Evolutionary conservation across 192 early-diverging fungal genomes (phyloP).

Genomic region (Funneliformis mosseae): DNA sequence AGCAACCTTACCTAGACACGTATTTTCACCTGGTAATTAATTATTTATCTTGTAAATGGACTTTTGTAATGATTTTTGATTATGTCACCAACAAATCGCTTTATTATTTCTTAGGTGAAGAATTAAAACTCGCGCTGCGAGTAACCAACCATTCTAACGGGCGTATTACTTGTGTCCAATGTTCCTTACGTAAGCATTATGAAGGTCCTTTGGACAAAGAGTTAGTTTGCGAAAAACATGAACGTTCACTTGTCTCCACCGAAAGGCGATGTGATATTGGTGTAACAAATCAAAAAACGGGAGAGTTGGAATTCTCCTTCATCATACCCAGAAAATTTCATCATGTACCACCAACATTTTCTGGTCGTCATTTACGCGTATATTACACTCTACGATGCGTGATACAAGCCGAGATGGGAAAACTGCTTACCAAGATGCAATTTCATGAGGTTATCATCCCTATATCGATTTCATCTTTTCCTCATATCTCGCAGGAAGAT

Average conservation of each 20-base stretch:
- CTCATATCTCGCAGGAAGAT: conserved; percentile 35
- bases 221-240: conserved; percentile 41
- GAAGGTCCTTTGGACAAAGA: conserved; percentile 48
- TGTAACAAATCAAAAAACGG: not conserved
- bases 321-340: conserved; percentile 43
- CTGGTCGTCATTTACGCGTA: conserved; percentile 46
- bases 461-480: conserved; percentile 43
- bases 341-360: conserved; percentile 45
- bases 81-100: conserved; percentile 29
- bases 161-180: conserved; percentile 35
- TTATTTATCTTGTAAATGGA: not conserved
- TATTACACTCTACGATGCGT: conserved; percentile 44
- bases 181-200: conserved; percentile 49
- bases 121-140: conserved; percentile 31
- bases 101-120: not conserved
- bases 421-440: conserved; percentile 42
- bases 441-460: conserved; percentile 43
- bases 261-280: conserved; percentile 1
- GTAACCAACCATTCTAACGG: conserved; percentile 28
- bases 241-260: conserved; percentile 37
- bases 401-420: conserved; percentile 37
- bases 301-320: conserved; percentile 32
- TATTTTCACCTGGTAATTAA: conserved; percentile 43
- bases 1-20: conserved; percentile 41
- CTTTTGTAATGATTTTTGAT: conserved; percentile 33